These are phyloP conservation scores for Marchantia polymorpha DNA, from an alignment of 225 moss, liverwort and hornwort genomes.

Conservation along the genomic window DNA sequence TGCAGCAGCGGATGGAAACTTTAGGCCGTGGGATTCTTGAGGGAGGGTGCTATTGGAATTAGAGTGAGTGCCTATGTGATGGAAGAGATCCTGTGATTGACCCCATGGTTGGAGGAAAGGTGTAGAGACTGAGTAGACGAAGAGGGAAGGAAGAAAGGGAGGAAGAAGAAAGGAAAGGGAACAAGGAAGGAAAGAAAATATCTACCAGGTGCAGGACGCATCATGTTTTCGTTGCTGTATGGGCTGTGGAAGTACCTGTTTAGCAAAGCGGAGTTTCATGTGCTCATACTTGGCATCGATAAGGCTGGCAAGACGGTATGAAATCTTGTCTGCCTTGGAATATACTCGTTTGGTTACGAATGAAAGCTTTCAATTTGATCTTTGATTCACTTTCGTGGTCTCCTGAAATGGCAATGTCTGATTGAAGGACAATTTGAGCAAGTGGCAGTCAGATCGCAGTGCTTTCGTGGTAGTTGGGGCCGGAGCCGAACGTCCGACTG, in stretches of 20 bases:
- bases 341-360: not conserved
- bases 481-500: not conserved
- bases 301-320: slow-evolving; percentile 92
- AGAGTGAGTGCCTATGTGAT: not conserved
- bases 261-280: slow-evolving; percentile 99
- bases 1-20: not conserved
- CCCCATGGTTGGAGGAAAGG: not conserved
- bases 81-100: not conserved
- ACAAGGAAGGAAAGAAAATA: not conserved
- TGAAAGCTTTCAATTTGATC: not conserved
- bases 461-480: not conserved
- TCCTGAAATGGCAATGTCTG: not conserved
- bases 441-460: not conserved
- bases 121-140: too few relatives aligned
- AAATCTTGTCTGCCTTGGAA: not conserved
- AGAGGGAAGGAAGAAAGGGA: not conserved
- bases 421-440: not conserved
- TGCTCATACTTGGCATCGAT: slow-evolving; percentile 98
- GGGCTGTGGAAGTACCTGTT: slow-evolving; percentile 98
- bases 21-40: not conserved
- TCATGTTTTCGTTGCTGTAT: slow-evolving; percentile 97
- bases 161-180: not conserved
- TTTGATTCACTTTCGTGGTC: not conserved
- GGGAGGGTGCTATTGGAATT: not conserved
- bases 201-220: slow-evolving; percentile 17